Conservation (phyloP, 2,329 filamentous ascomycete genomes). For the Scedosporium boydii region DNA sequence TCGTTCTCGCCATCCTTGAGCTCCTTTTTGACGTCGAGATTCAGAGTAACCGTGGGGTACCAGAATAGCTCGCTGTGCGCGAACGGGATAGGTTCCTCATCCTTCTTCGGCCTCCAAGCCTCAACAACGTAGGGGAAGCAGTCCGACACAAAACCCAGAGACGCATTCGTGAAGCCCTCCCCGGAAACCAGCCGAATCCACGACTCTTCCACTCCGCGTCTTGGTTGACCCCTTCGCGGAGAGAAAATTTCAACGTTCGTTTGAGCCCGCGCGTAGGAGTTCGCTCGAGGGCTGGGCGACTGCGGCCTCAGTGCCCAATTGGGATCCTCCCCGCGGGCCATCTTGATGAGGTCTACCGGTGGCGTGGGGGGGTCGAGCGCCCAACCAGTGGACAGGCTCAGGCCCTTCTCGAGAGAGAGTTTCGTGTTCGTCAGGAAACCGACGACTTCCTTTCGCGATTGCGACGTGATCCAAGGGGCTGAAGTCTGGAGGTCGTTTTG, state of each 20-base stretch:
- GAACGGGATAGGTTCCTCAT: slow-evolving; percentile 22
- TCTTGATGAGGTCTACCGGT: slow-evolving; percentile 16
- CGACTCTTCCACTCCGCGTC: slow-evolving; percentile 35
- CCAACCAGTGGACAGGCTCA: slow-evolving; percentile 19
- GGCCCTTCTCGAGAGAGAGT: slow-evolving; percentile 20
- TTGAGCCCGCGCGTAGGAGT: neutral
- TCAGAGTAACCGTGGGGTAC: slow-evolving; percentile 70
- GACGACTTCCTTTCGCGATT: slow-evolving; percentile 20
- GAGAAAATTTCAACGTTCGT: neutral
- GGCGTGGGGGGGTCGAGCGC: slow-evolving; percentile 11
- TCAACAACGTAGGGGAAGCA: slow-evolving; percentile 60
- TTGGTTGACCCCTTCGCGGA: neutral
- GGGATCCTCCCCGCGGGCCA: slow-evolving; percentile 15
- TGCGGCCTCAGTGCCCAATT: slow-evolving; percentile 17
- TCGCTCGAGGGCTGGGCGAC: neutral
- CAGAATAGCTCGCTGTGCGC: slow-evolving; percentile 38
- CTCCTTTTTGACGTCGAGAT: slow-evolving; percentile 66
- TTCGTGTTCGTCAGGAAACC: slow-evolving; percentile 30
- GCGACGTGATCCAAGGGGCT: slow-evolving; percentile 24
- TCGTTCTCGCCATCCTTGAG: slow-evolving; percentile 59
- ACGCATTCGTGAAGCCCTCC: slow-evolving; percentile 53
- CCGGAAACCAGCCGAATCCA: slow-evolving; percentile 56
- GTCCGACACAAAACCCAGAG: slow-evolving; percentile 58
- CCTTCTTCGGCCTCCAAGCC: slow-evolving; percentile 24
- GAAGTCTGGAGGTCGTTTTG: slow-evolving; percentile 24